phyloP scores from a whole-genome alignment of 176 grass and related monocot species.

The Oryza glumipatula region DNA sequence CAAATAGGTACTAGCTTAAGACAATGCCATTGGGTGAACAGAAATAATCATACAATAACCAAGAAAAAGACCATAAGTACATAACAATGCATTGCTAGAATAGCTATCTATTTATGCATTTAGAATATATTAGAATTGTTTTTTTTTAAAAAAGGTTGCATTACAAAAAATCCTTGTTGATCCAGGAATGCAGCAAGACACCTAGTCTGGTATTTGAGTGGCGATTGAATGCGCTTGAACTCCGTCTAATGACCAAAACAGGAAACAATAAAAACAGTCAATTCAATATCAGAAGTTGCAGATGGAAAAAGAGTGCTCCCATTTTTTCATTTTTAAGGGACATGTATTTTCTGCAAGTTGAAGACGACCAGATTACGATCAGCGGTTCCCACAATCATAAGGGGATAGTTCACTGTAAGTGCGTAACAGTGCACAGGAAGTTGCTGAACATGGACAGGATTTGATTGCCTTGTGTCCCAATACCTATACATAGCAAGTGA shows the following conservation, averaged over 20 bases:
- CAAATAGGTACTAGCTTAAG: neutral
- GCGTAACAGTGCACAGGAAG: constrained; percentile 79
- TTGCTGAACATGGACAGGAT: constrained; percentile 88
- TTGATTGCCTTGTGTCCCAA: constrained; percentile 87
- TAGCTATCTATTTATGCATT: neutral
- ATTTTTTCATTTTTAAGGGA: neutral
- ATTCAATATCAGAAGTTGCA: neutral
- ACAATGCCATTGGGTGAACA: constrained; percentile 6
- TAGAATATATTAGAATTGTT: neutral
- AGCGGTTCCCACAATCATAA: constrained; percentile 96
- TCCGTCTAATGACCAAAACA: constrained; percentile 60
- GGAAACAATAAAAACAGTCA: neutral
- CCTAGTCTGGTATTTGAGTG: constrained; percentile 94
- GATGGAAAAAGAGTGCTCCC: neutral
- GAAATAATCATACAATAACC: too few species aligned
- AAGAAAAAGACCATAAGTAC: constrained; percentile 28
- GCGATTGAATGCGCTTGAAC: constrained; percentile 91
- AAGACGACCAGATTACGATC: constrained; percentile 85
- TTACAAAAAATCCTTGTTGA: constrained; percentile 98
- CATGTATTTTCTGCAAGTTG: constrained; percentile 68
- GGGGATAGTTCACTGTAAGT: constrained; percentile 84
- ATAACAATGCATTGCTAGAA: neutral
- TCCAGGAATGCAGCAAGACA: constrained; percentile 90
- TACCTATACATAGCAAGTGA: constrained; percentile 54
- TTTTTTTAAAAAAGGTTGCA: neutral